Base-by-base conservation (phyloP, 345 rosid species). In the Barbarea vulgaris region DNA sequence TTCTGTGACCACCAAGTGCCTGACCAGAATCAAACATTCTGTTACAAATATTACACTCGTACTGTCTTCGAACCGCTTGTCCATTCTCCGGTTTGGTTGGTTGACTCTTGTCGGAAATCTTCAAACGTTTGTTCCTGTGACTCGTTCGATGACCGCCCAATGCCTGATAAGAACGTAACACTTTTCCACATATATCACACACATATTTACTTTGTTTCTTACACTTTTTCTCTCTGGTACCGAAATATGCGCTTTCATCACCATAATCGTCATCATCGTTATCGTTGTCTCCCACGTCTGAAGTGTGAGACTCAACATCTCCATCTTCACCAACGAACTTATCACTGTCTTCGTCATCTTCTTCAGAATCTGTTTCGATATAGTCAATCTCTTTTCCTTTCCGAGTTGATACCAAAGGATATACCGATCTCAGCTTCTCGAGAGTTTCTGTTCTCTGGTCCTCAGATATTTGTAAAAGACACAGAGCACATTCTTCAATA, bases 81-180 rank as follows among this genome's bases (percentile, higher is more conserved):
- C 24, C 53, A 54, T 47, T 13, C 27, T 12, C 25, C 57, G 8
- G 33, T 21, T 27, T 19, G 58, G 9, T 21, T 21, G 48, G 12
- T 48, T 41, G 31, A 3, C 19, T 58, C 24, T 31, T 18, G n/a
- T 44, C 70, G 0, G 46, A 36, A 8, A 67, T 25, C 77, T 82
- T 82, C 62, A 64, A 9, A 39, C 67, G 60, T 41, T 73, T 79
- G 65, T 79, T 74, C 47, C 73, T 85, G 76, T 89, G 96, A 60
- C 89, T 83, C 39, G 93, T 84, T 71, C 89, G 79, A 75, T 90
- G 93, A 47, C 91, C 91, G 0, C 91, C 93, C 6, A 90, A 60
- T 37, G 90, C 90, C 72, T 87, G 91, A 81, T 81, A 83, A 5
- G 96, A 90, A 67, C 68, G 51, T 63, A 88, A 88, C 19, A 57